Evolutionary conservation across 2,329 filamentous ascomycete species (phyloP), one percentile per base, ranked within the genome.

Genomic region (Trichoderma brevicompactum): DNA sequence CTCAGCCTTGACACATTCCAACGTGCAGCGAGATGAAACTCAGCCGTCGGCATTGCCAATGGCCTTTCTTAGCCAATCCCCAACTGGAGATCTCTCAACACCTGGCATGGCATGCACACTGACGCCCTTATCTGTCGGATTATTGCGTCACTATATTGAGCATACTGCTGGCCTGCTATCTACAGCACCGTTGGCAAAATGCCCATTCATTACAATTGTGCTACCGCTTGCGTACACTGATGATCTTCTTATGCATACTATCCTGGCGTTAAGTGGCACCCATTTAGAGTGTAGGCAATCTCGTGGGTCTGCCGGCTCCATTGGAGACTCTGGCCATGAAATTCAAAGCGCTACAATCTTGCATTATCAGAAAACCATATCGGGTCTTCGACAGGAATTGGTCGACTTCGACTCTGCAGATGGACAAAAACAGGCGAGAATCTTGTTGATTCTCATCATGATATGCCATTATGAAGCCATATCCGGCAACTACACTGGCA

Each of bases 361-460:
- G 32, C 43, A 60, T 38, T 60, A 48, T 36, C 43, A 60, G 9
- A 60, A 60, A 13, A 60, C 43, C n/a, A 60, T 60, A 60, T 60
- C 56, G 15, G 56, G 56, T 32, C 23, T 60, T 36, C 56, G 56
- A 17, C 23, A 15, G 13, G 56, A 49, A 43, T 32, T 49, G 43
- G 28, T 34, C 13, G 19, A 60, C n/a, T 60, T 60, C 28, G 43
- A 60, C 36, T 15, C 41, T 7, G 43, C 56, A 38, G 34, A 40
- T 60, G 28, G n/a, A 5, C 43, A 48, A 13, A 49, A 50, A 40
- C 58, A 50, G 15, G 32, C n/a, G 19, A 48, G 34, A n/a, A 7
- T 61, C 28, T 50, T 61, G 34, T n/a, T 61, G 12, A 40, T 61
- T 7, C 32, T 61, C 5, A 61, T 61, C 38, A 50, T 50, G 13